Percentiles rank a stretch among this genome's conserved stretches.
Conservation (phyloP, 371 early-diverging fungal species). For the Mucor lusitanicus region DNA sequence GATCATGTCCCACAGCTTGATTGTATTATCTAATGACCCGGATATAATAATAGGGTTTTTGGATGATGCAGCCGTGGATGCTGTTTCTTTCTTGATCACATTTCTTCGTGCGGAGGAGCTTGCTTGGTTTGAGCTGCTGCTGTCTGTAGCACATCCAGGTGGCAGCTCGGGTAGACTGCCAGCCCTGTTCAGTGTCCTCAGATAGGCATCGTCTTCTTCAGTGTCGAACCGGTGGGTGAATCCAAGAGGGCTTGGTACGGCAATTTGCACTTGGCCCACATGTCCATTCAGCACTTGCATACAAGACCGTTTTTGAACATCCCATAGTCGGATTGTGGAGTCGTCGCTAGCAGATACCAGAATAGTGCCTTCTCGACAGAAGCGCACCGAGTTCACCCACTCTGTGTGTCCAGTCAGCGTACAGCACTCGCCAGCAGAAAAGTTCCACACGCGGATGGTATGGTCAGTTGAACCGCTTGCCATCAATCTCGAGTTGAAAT, state of each 20-base stretch:
- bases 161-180: not conserved
- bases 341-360: slow-evolving; percentile 87
- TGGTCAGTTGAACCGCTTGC: slow-evolving; percentile 88
- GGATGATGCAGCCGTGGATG: not conserved
- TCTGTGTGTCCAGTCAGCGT: slow-evolving; percentile 84
- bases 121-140: not conserved
- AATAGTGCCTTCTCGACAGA: slow-evolving; percentile 62
- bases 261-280: slow-evolving; percentile 77
- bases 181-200: not conserved
- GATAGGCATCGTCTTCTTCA: not conserved
- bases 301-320: slow-evolving; percentile 72
- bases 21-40: slow-evolving; percentile 88
- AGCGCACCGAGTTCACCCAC: slow-evolving; percentile 85
- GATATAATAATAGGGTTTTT: slow-evolving; percentile 72
- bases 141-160: slow-evolving; percentile 8
- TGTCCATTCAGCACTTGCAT: slow-evolving; percentile 75
- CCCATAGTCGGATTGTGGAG: slow-evolving; percentile 82
- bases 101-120: not conserved
- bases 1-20: slow-evolving; percentile 83
- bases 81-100: not conserved
- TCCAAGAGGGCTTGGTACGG: slow-evolving; percentile 48
- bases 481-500: slow-evolving; percentile 79
- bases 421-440: slow-evolving; percentile 77
- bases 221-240: slow-evolving; percentile 41
- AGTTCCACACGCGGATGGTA: slow-evolving; percentile 91